These are phyloP conservation scores for Macrolepiota fuliginosa DNA, from an alignment of 768 basidiomycete species.

Conservation along the genomic window DNA sequence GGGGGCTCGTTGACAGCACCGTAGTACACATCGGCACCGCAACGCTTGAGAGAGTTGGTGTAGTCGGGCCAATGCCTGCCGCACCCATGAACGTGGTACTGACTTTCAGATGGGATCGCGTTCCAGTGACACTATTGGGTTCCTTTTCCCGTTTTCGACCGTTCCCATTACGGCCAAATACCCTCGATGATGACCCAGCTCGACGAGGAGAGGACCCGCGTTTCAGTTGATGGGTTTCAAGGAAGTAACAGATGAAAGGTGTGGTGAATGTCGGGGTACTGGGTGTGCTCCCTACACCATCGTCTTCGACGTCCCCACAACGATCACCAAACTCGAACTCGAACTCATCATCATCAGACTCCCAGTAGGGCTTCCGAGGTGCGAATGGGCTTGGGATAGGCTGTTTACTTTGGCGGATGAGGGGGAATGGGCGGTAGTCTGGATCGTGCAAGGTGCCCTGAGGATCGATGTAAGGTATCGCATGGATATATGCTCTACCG, in stretches of 20 bases:
- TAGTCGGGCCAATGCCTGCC: neutral
- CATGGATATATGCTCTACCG: neutral
- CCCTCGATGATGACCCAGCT: neutral
- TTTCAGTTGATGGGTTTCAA: conserved; percentile 7
- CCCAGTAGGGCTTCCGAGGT: conserved; percentile 9
- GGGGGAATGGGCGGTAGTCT: conserved; percentile 17
- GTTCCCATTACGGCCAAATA: neutral
- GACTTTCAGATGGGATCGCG: neutral
- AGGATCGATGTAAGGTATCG: conserved; percentile 16
- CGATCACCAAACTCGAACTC: neutral
- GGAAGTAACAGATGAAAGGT: conserved; percentile 11
- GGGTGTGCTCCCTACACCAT: neutral
- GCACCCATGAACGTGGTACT: neutral
- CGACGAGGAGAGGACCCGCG: neutral
- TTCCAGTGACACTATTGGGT: neutral
- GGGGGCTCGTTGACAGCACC: neutral
- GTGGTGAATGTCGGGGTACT: conserved; percentile 6
- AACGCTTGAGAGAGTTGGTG: neutral
- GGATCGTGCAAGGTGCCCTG: conserved; percentile 19
- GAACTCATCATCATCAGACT: neutral
- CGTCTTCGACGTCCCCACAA: conserved; percentile 1
- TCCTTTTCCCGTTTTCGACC: neutral
- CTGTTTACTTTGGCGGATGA: conserved; percentile 10
- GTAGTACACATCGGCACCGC: neutral
- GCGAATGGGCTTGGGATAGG: conserved; percentile 7